Base-by-base conservation (phyloP, 106 monocot species). In the Hemerocallis citrina region DNA sequence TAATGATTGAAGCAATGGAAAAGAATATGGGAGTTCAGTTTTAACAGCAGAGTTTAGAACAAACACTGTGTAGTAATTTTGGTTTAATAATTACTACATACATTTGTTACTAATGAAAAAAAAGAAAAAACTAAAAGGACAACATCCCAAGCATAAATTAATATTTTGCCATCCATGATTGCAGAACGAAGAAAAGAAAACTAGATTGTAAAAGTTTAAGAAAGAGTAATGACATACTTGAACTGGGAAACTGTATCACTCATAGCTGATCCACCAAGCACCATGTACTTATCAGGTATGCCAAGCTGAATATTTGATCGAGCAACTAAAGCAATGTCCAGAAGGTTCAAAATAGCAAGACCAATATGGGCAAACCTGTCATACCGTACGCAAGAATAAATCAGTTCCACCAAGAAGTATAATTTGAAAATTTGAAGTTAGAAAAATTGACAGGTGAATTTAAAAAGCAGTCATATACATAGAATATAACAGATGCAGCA, bases 161-260 rank as follows among this genome's bases (percentile, higher is more conserved):
- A 41, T 41, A 3, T 7, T 8, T 41, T 10, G 15, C 11, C 7
- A 8, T 41, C 41, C 15, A 41, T 13, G 11, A 1, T 41, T 41
- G 8, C 41, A 13, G n/a, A 41, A 41, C 8, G 41, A 41, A n/a
- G 41, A 7, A 41, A 41, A 13, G 41, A 41, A 2, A 41, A 41
- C 41, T 12, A 1, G 33, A 33, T n/a, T 32, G 33, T 30, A n/a
- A n/a, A 55, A 55, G 2, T 55, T 5, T 13, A 52, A 23, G n/a
- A 39, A 25, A 61, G 0, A 34, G 25, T 38, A 21, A 24, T 61
- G 16, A 42, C 41, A 61, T 89, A 89, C 89, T 85, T 90, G 72
- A 90, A 90, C 68, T 90, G 89, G 65, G 76, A 85, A 15, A 90
- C 73, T 29, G 89, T 68, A 65, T 85, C 85, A 23, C 76, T 65